These are phyloP conservation scores for Austroboletus festivus DNA, from an alignment of 768 basidiomycete genomes.

Conservation along the genomic window DNA sequence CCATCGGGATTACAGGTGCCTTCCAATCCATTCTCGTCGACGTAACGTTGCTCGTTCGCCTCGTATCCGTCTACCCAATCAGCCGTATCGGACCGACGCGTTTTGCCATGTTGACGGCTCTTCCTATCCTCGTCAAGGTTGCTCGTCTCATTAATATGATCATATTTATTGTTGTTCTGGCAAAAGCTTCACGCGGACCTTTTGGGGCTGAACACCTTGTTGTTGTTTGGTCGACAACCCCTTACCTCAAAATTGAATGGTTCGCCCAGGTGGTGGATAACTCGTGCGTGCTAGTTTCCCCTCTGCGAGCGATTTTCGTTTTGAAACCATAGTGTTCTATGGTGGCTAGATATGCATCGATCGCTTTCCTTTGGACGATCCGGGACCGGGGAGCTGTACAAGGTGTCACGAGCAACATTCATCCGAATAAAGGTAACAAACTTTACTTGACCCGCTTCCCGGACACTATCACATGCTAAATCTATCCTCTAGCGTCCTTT, in stretches of 20 bases:
- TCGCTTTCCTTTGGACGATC: slow-evolving; percentile 28
- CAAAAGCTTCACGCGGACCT: slow-evolving; percentile 19
- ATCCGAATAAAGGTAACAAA: slow-evolving; percentile 6
- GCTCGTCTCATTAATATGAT: slow-evolving; percentile 26
- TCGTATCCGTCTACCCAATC: slow-evolving; percentile 26
- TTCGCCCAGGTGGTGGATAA: slow-evolving; percentile 30
- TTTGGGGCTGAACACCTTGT: slow-evolving; percentile 11
- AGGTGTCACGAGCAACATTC: slow-evolving; percentile 20
- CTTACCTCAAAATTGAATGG: slow-evolving; percentile 34
- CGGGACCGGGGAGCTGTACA: slow-evolving; percentile 8
- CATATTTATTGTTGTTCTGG: slow-evolving; percentile 27
- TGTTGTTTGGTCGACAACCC: slow-evolving; percentile 20
- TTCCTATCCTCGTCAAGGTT: slow-evolving; percentile 30
- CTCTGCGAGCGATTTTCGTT: neutral
- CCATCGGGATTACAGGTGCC: slow-evolving; percentile 30
- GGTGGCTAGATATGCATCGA: slow-evolving; percentile 22
- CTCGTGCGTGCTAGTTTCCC: slow-evolving; percentile 12
- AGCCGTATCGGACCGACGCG: slow-evolving; percentile 9
- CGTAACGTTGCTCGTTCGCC: slow-evolving; percentile 27
- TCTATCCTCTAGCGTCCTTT: slow-evolving; percentile 15
- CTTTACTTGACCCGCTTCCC: neutral
- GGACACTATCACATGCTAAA: neutral
- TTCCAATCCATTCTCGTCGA: slow-evolving; percentile 31
- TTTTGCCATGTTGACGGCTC: slow-evolving; percentile 17
- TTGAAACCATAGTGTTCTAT: neutral